Evolutionary conservation across 345 rosid species (phyloP).

Genomic region (Populus alba): DNA sequence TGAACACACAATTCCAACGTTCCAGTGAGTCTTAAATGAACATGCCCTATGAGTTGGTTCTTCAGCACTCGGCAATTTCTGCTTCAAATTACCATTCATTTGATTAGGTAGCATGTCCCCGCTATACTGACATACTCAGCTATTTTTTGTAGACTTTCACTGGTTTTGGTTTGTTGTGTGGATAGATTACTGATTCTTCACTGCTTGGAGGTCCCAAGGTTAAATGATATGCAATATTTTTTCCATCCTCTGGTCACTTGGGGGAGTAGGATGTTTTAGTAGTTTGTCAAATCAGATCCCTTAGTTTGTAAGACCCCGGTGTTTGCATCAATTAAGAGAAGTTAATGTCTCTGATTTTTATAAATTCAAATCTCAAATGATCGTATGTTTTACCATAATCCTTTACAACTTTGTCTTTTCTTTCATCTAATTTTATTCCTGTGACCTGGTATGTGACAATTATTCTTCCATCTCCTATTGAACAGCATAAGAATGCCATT

Average conservation of each 20-base stretch:
- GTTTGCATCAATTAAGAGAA: background rate
- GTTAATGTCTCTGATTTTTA: background rate
- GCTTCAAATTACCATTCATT: background rate
- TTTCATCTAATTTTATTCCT: background rate
- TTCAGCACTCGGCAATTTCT: background rate
- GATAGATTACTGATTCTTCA: background rate
- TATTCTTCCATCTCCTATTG: conserved; percentile 24
- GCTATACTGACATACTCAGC: background rate
- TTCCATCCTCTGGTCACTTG: background rate
- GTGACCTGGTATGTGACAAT: background rate
- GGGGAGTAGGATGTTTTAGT: background rate
- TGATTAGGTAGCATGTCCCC: background rate
- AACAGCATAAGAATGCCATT: conserved; percentile 23
- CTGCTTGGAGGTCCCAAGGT: background rate
- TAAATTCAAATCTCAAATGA: background rate
- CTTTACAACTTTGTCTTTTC: background rate
- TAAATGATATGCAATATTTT: background rate
- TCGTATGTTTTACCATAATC: background rate
- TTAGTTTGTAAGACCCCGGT: background rate
- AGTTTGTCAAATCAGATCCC: background rate
- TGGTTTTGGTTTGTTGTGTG: conserved; percentile 2
- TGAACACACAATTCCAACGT: background rate
- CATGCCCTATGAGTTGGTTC: background rate
- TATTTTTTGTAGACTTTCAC: background rate
- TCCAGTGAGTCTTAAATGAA: background rate